Base-by-base conservation (phyloP, 225 moss, liverwort and hornwort genomes). In the Physcomitrellopsis africana region DNA sequence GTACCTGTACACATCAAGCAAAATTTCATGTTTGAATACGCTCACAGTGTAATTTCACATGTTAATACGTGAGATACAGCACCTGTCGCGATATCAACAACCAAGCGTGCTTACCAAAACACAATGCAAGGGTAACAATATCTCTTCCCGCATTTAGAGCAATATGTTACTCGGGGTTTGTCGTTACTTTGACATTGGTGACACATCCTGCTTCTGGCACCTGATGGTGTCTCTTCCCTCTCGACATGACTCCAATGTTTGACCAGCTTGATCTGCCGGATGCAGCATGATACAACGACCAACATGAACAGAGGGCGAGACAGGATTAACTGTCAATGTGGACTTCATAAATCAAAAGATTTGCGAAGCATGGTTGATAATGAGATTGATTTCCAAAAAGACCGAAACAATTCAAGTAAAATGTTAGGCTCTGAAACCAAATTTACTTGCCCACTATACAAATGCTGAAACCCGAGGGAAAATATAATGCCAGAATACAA, bases 71-170 rank as follows among this genome's bases (percentile, higher is more conserved):
- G 12, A 0, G 55, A n/a, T 44, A 29, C 60, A 70, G 23, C 51
- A 69, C 68, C 67, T 72, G 68, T 72, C 37, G 27, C 26, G 9
- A 54, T 6, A 61, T 61, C 26, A 69, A 37, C 73, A 19, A 53
- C 42, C 22, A 59, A 18, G 51, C 23, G 65, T 22, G 17, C 69
- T 84, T 85, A 96, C 96, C 96, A 96, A n/a, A n/a, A n/a, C 68
- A 79, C 82, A 22, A 93, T 92, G 75, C 96, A 96, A 72, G 86
- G 83, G 20, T 83, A 79, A 77, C 96, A 96, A 73, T 93, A 96
- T 63, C 96, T 87, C 81, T 92, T 92, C 79, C 81, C 76, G 77
- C 96, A 96, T 63, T 82, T 85, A 53, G 65, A 68, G 78, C 96
- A 96, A 79, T 80, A 87, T 55, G 93, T 75, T 68, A 96, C 86